A percentile compares a stretch with the other conserved stretches of the same genome.
Evolutionary conservation across 2,329 filamentous ascomycete species (phyloP).

Genomic region (Claviceps quebecensis): DNA sequence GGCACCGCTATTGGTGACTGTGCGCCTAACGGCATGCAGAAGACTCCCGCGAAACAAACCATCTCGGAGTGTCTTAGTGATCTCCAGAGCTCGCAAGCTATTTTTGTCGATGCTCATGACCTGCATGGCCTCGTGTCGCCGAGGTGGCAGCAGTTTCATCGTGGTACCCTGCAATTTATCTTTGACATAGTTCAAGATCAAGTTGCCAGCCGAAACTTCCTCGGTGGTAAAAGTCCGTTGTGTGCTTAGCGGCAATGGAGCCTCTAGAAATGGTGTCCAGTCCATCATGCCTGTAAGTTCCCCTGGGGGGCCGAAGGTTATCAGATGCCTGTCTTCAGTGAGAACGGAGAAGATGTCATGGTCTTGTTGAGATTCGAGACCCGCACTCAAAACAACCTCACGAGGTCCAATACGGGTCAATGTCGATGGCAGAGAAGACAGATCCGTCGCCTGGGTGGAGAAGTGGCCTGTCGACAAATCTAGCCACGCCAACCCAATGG

Average conservation of each 20-base stretch:
- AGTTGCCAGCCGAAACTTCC: slow-evolving; percentile 64
- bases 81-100: slow-evolving; percentile 77
- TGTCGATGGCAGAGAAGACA: slow-evolving; percentile 61
- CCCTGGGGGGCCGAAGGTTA: slow-evolving; percentile 52
- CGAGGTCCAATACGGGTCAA: slow-evolving; percentile 71
- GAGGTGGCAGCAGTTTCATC: slow-evolving; percentile 72
- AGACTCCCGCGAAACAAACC: slow-evolving; percentile 68
- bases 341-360: slow-evolving; percentile 54
- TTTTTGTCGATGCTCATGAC: slow-evolving; percentile 88
- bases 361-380: slow-evolving; percentile 40
- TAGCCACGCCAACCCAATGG: slow-evolving; percentile 77
- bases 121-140: slow-evolving; percentile 58
- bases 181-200: slow-evolving; percentile 74
- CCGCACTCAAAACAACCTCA: slow-evolving; percentile 68
- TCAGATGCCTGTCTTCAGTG: slow-evolving; percentile 58
- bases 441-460: slow-evolving; percentile 62
- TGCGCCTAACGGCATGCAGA: slow-evolving; percentile 76
- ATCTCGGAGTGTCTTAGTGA: slow-evolving; percentile 74
- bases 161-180: slow-evolving; percentile 62
- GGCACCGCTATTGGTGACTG: slow-evolving; percentile 82
- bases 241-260: slow-evolving; percentile 42
- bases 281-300: slow-evolving; percentile 37
- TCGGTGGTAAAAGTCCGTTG: slow-evolving; percentile 44
- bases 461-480: slow-evolving; percentile 94
- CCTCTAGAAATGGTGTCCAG: slow-evolving; percentile 69